Percentiles rank a stretch among this genome's conserved stretches.
Evolutionary conservation across 148 eudicot species (phyloP).

Genomic region (Chenopodium suecicum): DNA sequence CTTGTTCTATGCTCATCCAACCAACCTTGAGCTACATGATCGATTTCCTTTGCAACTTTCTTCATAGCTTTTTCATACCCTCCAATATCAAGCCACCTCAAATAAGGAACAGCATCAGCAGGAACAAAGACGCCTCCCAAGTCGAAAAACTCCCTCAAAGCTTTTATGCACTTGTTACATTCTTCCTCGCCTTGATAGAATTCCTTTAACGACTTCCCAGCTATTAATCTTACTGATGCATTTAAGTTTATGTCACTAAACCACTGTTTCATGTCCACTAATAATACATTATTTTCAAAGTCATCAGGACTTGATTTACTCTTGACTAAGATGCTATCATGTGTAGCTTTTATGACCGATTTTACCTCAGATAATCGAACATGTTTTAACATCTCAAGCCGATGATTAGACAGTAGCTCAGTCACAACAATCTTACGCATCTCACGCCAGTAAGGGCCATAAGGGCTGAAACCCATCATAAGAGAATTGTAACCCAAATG

Average conservation of each 20-base stretch:
- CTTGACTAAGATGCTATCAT: not conserved
- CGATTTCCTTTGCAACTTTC: conserved; percentile 23
- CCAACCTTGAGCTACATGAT: conserved; percentile 21
- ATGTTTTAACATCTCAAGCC: conserved; percentile 25
- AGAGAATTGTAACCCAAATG: conserved; percentile 38
- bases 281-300: not conserved
- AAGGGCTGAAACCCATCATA: conserved; percentile 31
- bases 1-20: conserved; percentile 28
- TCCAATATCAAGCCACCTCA: conserved; percentile 39
- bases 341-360: conserved; percentile 14
- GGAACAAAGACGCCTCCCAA: conserved; percentile 20
- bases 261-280: conserved; percentile 42
- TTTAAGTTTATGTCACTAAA: conserved; percentile 39
- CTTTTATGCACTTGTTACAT: conserved; percentile 1
- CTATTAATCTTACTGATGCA: conserved; percentile 28
- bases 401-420: conserved; percentile 35
- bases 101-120: conserved; percentile 29
- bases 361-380: conserved; percentile 26
- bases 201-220: conserved; percentile 35
- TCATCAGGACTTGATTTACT: not conserved
- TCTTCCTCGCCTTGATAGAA: conserved; percentile 6
- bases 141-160: conserved; percentile 27
- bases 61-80: conserved; percentile 38
- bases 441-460: conserved; percentile 46
- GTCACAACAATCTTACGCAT: conserved; percentile 31